Evolutionary conservation across 106 monocot genomes (phyloP), one percentile per base, ranked within the genome.

Genomic region (Acorus calamus): DNA sequence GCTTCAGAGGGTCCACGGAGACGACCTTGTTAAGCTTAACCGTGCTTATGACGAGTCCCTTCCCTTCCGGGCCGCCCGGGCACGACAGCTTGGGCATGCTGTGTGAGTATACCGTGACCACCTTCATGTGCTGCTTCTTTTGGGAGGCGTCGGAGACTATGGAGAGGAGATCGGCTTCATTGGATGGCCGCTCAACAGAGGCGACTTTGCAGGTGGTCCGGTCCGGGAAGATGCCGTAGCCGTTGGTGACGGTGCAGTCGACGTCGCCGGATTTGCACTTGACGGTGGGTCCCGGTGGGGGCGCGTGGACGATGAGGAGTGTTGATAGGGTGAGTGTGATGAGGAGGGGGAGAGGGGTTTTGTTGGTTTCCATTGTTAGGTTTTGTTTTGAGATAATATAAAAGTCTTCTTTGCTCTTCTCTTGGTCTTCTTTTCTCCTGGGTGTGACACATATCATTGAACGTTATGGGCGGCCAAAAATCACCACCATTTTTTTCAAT

Each of bases 61-160:
- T 42, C 3, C 74, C 74, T 41, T 11, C 45, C 7, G 59, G 73
- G 43, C 73, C 74, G 50, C 74, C 74, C 10, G 74, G 74, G 61
- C 74, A 74, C 8, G 67, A 66, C 14, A 74, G 74, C 61, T 67
- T 74, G 53, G 74, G 67, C 53, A 67, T 66, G 74, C 67, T 74
- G 66, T 74, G 74, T 42, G 74, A 52, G 53, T 74, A 74, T 3
- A 47, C 42, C 13, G 74, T 74, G 60, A 62, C 67, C 41, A 55
- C 74, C 60, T 74, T 74, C 74, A 74, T 74, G 54, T 74, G 66
- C 51, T 67, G 66, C 60, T 54, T 54, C 45, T 44, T 46, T 46
- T 4, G 6, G 5, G 66, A 52, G 4, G 67, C 74, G 4, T 51
- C 50, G 46, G 74, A 50, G 52, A 74, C 74, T 11, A 54, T 60